These are phyloP conservation scores for Tulasnella calospora DNA, from an alignment of 768 basidiomycete genomes.

Conservation along the genomic window DNA sequence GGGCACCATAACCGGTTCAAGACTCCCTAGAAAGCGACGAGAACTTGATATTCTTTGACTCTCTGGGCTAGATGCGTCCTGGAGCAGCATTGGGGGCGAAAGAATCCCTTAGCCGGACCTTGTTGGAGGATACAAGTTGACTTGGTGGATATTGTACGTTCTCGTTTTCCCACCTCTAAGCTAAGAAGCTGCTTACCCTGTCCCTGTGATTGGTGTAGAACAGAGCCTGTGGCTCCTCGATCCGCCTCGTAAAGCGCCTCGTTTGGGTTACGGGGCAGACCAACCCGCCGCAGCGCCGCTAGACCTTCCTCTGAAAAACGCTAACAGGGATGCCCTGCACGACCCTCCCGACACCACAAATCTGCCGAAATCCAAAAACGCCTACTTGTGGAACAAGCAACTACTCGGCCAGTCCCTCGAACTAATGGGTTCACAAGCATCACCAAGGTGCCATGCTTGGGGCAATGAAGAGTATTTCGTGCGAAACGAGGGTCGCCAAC, in stretches of 20 bases:
- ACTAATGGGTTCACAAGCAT: background rate
- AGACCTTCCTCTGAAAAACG: too few relatives aligned
- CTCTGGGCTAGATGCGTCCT: slow-evolving; percentile 82
- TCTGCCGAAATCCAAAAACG: slow-evolving; percentile 7
- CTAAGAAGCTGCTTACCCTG: background rate
- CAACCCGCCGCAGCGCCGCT: too few relatives aligned
- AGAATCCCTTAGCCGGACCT: slow-evolving; percentile 81
- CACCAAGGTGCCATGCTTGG: slow-evolving; percentile 57
- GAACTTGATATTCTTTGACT: slow-evolving; percentile 81
- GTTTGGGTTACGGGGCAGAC: slow-evolving; percentile 35
- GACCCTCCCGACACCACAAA: background rate
- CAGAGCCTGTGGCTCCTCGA: slow-evolving; percentile 50
- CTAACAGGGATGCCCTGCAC: too few relatives aligned
- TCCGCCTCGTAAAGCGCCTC: slow-evolving; percentile 68
- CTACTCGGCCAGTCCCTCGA: slow-evolving; percentile 38
- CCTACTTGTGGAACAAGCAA: slow-evolving; percentile 34
- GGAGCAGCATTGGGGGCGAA: slow-evolving; percentile 68
- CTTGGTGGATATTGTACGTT: slow-evolving; percentile 64
- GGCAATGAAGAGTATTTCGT: slow-evolving; percentile 45
- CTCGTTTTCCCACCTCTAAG: slow-evolving; percentile 22
- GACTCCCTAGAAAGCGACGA: slow-evolving; percentile 71
- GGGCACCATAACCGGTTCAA: slow-evolving; percentile 78
- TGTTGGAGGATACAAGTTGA: slow-evolving; percentile 74
- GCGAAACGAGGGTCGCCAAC: slow-evolving; percentile 30
- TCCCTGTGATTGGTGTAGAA: background rate